phyloP scores from a whole-genome alignment of 306 rosid species.

The Cicer arietinum region DNA sequence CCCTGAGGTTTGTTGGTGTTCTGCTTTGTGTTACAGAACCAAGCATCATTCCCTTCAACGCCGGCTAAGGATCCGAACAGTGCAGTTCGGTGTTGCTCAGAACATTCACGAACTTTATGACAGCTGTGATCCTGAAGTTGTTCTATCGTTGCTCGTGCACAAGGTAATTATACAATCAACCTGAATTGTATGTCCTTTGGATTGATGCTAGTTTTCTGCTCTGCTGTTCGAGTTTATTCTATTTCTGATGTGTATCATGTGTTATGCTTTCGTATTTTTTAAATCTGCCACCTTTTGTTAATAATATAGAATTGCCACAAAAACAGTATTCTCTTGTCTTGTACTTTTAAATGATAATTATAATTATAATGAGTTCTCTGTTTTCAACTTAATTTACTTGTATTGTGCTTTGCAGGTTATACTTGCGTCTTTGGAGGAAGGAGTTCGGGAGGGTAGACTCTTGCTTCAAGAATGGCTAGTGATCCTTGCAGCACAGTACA shows the following conservation, averaged over 20 bases:
- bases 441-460: conserved; percentile 94
- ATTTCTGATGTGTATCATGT: not conserved
- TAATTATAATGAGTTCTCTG: conserved; percentile 17
- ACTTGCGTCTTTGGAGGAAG: conserved; percentile 91
- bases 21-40: conserved; percentile 59
- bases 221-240: conserved; percentile 21
- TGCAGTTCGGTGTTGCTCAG: conserved; percentile 82
- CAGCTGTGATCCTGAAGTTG: conserved; percentile 89
- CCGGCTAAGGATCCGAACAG: conserved; percentile 81
- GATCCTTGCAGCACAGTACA: conserved; percentile 90
- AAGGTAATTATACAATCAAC: conserved; percentile 62
- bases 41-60: conserved; percentile 81
- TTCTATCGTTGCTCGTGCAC: conserved; percentile 86
- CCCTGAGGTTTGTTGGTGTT: conserved; percentile 33
- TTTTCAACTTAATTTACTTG: conserved; percentile 20
- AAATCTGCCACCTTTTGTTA: conserved; percentile 21
- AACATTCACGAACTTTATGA: conserved; percentile 79
- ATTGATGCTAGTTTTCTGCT: not conserved
- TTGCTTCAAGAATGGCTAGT: conserved; percentile 99
- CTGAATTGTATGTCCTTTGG: conserved; percentile 32
- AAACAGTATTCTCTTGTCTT: conserved; percentile 2
- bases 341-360: not conserved
- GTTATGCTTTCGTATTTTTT: conserved; percentile 21
- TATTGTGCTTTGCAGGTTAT: conserved; percentile 66
- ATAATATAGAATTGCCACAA: conserved; percentile 25